These are phyloP conservation scores for Fragilaria crotonensis DNA, from an alignment of 108 stramenopile species.

Conservation along the genomic window DNA sequence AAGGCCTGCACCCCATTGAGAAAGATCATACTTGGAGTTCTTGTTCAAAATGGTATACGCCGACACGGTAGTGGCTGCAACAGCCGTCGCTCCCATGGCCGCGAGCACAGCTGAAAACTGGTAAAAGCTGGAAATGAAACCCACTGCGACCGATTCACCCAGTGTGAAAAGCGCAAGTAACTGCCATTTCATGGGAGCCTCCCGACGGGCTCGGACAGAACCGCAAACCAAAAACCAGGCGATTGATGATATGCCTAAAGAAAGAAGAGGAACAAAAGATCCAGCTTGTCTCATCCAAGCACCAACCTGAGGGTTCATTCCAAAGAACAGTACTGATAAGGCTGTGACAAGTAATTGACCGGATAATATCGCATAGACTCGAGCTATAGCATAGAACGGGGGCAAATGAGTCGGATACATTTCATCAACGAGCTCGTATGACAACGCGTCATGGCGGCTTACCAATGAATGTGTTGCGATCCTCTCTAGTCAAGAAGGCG, in stretches of 20 bases:
- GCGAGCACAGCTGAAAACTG: constrained; percentile 52
- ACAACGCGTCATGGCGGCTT: constrained; percentile 2
- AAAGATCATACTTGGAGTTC: constrained; percentile 88
- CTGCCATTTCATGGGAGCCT: constrained; percentile 63
- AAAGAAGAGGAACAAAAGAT: constrained; percentile 24
- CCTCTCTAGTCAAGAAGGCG: constrained; percentile 67
- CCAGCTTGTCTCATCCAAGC: constrained; percentile 33
- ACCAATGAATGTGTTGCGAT: constrained; percentile 66
- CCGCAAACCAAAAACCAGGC: constrained; percentile 43
- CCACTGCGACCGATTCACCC: constrained; percentile 69
- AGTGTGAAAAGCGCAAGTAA: constrained; percentile 65
- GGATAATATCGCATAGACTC: constrained; percentile 72
- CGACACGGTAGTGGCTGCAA: constrained; percentile 63
- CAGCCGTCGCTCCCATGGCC: constrained; percentile 64
- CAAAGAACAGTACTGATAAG: constrained; percentile 47
- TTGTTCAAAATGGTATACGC: constrained; percentile 69
- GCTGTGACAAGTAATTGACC: constrained; percentile 70
- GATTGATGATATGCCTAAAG: constrained; percentile 33
- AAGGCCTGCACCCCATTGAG: constrained; percentile 67
- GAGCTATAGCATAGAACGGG: constrained; percentile 24
- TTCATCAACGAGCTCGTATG: background rate
- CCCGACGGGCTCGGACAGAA: constrained; percentile 44
- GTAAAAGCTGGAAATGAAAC: constrained; percentile 63
- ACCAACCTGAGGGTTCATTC: constrained; percentile 28
- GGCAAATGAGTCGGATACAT: background rate